Evolutionary conservation across 345 rosid genomes (phyloP), one percentile per base, ranked within the genome.

Genomic region (Eucalyptus regnans): DNA sequence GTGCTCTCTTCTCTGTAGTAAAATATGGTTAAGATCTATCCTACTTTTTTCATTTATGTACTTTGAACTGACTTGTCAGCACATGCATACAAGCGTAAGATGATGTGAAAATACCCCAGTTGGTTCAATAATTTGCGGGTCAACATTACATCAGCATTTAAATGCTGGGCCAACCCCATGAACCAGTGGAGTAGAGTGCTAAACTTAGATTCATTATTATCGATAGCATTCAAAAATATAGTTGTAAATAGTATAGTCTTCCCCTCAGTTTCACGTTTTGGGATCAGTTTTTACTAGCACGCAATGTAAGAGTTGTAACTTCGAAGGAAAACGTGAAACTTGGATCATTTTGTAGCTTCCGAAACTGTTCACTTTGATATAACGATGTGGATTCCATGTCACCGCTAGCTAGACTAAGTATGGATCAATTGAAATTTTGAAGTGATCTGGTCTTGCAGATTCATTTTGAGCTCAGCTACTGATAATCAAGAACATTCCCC

Each of bases 11-110:
- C 37, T 44, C 84, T 62, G 7, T 86, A 48, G 49, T 90, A 87
- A 86, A 54, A 88, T 86, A 88, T 81, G 14, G 84, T 89, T 71
- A 88, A 87, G 88, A 81, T 92, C 89, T 93, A 90, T 89, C 92
- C 52, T 52, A 87, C 49, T 44, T 76, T 76, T 37, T 76, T 41
- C 7, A 64, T 76, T 79, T 62, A 12, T 71, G 54, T 17, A 66
- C 51, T 27, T 66, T 68, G 41, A 87, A 50, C 48, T 62, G 52
- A 50, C 86, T 43, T 17, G 51, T 22, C 50, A 76, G 50, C 89
- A 88, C 84, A 71, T 88, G 86, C 83, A 37, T 17, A 20, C 83
- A 76, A 76, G 83, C 83, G 46, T 76, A 76, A 76, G 46, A 37
- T 76, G 83, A 76, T 37, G 83, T 14, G 46, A 81, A 56, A 15